A percentile compares a stretch with the other conserved stretches of the same genome.
Conservation (phyloP, 139 green algal genomes). For the Tetradesmus lagerheimii region DNA sequence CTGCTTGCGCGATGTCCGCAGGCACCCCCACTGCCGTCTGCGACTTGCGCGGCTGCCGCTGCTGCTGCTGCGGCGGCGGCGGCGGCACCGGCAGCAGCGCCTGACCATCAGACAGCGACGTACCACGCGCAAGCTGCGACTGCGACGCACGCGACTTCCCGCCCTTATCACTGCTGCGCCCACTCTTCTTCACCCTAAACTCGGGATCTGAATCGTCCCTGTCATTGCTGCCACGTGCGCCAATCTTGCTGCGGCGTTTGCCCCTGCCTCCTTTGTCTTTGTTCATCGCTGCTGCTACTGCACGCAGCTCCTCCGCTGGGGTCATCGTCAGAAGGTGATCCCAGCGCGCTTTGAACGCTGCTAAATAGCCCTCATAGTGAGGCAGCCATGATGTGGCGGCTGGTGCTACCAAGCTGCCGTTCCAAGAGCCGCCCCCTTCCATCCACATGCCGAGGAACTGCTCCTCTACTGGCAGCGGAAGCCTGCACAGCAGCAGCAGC, state of each 20-base stretch:
- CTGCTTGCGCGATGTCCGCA: neutral
- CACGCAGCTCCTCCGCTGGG: neutral
- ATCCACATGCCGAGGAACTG: conserved; percentile 51
- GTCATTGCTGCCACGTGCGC: neutral
- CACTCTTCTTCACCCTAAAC: conserved; percentile 1
- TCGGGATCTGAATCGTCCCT: conserved; percentile 9
- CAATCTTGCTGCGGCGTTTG: neutral
- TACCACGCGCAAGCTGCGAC: neutral
- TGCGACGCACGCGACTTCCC: neutral
- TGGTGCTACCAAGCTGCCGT: neutral
- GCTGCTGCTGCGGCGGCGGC: conserved; percentile 35
- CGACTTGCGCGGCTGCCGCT: neutral
- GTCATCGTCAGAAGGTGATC: conserved; percentile 35
- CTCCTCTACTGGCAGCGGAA: conserved; percentile 16
- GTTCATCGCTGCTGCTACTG: neutral
- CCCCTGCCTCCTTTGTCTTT: neutral
- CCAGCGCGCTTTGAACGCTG: conserved; percentile 11
- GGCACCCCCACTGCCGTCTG: neutral
- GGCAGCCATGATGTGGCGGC: neutral
- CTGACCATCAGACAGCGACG: neutral
- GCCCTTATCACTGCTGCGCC: neutral
- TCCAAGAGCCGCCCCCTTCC: conserved; percentile 44
- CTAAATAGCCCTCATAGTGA: neutral
- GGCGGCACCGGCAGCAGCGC: neutral
- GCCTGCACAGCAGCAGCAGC: conserved; percentile 20